Base-by-base conservation (phyloP, 805 yeast species). In the Millerozyma miso region DNA sequence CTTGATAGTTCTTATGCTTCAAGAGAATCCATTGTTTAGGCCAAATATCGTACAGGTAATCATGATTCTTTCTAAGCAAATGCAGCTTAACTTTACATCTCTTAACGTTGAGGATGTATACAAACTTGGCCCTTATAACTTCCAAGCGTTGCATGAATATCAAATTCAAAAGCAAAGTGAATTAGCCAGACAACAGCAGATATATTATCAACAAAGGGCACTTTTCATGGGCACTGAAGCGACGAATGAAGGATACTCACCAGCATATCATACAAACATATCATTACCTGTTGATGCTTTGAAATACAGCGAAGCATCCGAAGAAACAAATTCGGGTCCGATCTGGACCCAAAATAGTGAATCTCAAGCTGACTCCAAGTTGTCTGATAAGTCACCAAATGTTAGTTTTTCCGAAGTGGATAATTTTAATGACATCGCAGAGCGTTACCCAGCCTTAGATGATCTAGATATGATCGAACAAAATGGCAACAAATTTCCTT, bases 21-120 rank as follows among this genome's bases (percentile, higher is more conserved):
- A 86, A 48, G 95, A 87, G 44, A 86, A 84, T 52, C 96, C 97
- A 3, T 58, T 78, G 12, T 70, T 76, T 50, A 76, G 99, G 55
- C 98, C 98, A 2, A 90, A 88, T 59, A 80, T 88, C 14, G 88
- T 81, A 50, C 97, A 90, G 63, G 84, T 91, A 1, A 56, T 89
- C 31, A 80, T 84, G 59, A 65, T 79, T 36, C 68, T 89, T 60
- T 63, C 80, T 40, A 79, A 79, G 29, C 69, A 77, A 44, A 71
- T 77, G 46, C 53, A 55, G 4, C 48, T 40, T 39, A 68, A 71
- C n/a, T 64, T 60, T 33, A 49, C 47, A 1, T 48, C 52, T 2
- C 42, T 65, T 14, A 58, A 55, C 4, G 41, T 73, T 12, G 69
- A 65, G 17, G 80, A 76, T 52, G 60, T 73, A 44, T 77, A 76